phyloP scores from a whole-genome alignment of 768 basidiomycete species.

The Dioszegia aurantiaca region DNA sequence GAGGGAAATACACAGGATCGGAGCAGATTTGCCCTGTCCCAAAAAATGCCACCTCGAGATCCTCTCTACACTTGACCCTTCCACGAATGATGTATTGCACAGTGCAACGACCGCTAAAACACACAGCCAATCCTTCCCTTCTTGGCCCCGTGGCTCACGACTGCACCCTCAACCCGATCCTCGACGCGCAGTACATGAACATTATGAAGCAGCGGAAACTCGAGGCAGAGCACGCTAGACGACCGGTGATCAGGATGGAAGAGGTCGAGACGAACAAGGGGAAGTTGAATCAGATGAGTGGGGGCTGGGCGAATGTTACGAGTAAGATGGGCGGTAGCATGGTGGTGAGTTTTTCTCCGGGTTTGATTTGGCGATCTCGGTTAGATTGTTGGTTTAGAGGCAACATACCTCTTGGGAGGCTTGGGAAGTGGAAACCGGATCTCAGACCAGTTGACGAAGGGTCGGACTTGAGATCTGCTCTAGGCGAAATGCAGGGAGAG shows the following conservation, averaged over 20 bases:
- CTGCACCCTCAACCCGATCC: conserved; percentile 30
- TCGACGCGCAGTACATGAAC: conserved; percentile 30
- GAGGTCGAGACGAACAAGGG: conserved; percentile 27
- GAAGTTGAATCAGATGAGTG: conserved; percentile 38
- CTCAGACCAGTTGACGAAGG: no score
- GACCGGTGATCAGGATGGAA: conserved; percentile 36
- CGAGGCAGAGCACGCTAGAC: conserved; percentile 31
- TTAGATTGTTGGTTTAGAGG: no score
- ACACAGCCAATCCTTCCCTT: conserved; percentile 36
- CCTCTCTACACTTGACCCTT: not conserved
- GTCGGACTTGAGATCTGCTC: no score
- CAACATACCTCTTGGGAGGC: no score
- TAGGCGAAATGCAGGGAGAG: no score
- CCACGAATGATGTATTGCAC: no score
- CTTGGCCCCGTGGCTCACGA: conserved; percentile 40
- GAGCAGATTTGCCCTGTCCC: not conserved
- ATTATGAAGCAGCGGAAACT: conserved; percentile 31
- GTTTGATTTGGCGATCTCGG: not conserved
- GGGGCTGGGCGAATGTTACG: conserved; percentile 35
- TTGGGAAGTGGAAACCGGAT: no score
- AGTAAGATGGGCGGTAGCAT: conserved; percentile 27
- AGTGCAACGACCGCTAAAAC: no score
- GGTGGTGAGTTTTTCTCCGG: conserved; percentile 22
- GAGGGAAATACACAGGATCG: not conserved
- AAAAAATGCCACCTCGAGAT: not conserved